Evolutionary conservation across 495 filamentous ascomycete genomes (phyloP), one percentile per base, ranked within the genome.

Genomic region (Penicillium steckii): DNA sequence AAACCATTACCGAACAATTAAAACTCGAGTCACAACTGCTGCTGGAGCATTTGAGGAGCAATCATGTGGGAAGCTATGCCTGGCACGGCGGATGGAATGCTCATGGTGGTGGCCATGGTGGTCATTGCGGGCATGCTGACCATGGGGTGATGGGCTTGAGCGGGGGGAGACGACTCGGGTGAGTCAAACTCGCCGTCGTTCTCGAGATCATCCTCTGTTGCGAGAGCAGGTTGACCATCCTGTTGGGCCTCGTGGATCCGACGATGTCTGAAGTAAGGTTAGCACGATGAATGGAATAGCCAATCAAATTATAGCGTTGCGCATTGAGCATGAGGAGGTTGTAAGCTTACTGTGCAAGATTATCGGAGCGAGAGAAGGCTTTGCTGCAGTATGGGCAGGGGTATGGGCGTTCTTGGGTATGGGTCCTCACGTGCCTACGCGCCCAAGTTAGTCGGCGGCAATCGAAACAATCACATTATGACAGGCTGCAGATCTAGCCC

Each of bases 371-470:
- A 41, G 94, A 97, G 72, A 98, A 98, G 41, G 93, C 94, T 75
- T 97, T 97, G 81, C 86, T 95, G 83, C 94, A 98, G 69, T 95
- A 88, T 63, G 87, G 86, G 80, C 94, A 98, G 61, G 90, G 85
- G 72, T 98, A 98, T 60, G 94, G 94, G 77, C 93, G 87, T 77
- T 98, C 94, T 82, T 98, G 94, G 18, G 94, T 98, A 78, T 98
- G 94, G 65, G 94, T 98, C 70, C 94, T 88, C 71, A 98, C 95
- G 80, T 98, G 94, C 77, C 92, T 96, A 74, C 48, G 60, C 70
- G 72, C 66, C 65, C 62, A 70, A 42, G 69, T 77, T 72, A 86
- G 80, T 70, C 69, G 78, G 81, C 75, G 80, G 73, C 69, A 83
- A 80, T 61, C 38, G 47, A 41, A 64, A 84, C 77, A 80, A 59